phyloP scores from a whole-genome alignment of 2,329 filamentous ascomycete species.

The Xylaria multiplex region DNA sequence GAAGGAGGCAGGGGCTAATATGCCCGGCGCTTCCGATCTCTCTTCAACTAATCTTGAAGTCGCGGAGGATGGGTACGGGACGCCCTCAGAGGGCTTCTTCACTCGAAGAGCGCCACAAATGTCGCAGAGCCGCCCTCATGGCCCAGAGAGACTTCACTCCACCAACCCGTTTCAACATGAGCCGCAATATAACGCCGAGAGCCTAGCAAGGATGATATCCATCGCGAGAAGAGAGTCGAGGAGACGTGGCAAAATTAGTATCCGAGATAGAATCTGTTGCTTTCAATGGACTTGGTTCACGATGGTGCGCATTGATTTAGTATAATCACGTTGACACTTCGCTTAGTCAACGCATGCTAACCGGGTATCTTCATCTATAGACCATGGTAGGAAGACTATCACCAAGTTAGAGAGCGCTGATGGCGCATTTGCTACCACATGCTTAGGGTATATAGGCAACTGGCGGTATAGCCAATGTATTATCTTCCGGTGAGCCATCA shows the following conservation, averaged over 20 bases:
- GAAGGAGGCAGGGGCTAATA: constrained; percentile 14
- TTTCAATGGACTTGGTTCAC: constrained; percentile 83
- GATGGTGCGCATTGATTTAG: constrained; percentile 51
- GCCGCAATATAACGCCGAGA: constrained; percentile 37
- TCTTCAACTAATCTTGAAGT: constrained; percentile 36
- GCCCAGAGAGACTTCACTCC: constrained; percentile 35
- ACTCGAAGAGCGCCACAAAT: constrained; percentile 27
- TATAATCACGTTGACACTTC: background rate
- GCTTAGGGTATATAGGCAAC: constrained; percentile 56
- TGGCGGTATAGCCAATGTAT: constrained; percentile 65
- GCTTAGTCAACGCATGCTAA: background rate
- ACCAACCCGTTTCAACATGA: constrained; percentile 29
- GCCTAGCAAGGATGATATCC: constrained; percentile 51
- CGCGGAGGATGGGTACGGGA: constrained; percentile 45
- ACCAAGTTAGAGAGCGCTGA: background rate
- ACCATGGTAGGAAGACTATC: constrained; percentile 7
- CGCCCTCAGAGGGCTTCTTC: constrained; percentile 44
- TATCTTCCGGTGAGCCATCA: constrained; percentile 60
- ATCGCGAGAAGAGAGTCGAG: constrained; percentile 43
- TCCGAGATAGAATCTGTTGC: constrained; percentile 63
- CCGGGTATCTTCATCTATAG: background rate
- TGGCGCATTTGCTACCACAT: constrained; percentile 1
- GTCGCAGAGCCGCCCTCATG: constrained; percentile 19
- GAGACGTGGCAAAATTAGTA: constrained; percentile 51
- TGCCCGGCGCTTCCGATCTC: constrained; percentile 41